Evolutionary conservation across 768 basidiomycete species (phyloP).

Genomic region (Gymnopilus junonius): DNA sequence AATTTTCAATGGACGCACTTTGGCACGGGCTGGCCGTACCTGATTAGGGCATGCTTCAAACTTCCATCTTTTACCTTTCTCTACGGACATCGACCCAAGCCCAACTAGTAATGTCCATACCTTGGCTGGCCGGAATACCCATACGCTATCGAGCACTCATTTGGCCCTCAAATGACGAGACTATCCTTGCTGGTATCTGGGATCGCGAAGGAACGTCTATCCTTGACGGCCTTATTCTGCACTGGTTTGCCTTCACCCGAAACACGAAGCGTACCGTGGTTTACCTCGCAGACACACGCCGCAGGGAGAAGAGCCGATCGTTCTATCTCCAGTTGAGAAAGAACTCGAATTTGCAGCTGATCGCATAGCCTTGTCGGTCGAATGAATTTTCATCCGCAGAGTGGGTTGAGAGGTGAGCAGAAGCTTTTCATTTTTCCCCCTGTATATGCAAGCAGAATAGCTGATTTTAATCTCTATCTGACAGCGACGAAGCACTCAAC

Average conservation of each 20-base stretch:
- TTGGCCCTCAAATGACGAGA: constrained; percentile 9
- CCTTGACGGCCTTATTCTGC: constrained; percentile 9
- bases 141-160: constrained; percentile 1
- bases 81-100: too few relatives aligned
- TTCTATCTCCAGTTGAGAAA: background rate
- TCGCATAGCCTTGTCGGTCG: constrained; percentile 11
- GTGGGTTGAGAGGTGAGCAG: constrained; percentile 8
- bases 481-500: constrained; percentile 11
- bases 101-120: too few relatives aligned
- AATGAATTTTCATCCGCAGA: constrained; percentile 12
- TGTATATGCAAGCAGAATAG: too few relatives aligned
- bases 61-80: too few relatives aligned
- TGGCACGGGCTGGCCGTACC: too few relatives aligned
- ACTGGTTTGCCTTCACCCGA: constrained; percentile 13
- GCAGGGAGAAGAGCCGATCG: background rate
- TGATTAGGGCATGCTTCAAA: too few relatives aligned
- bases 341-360: constrained; percentile 12
- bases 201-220: constrained; percentile 16
- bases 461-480: too few relatives aligned
- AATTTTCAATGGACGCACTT: too few relatives aligned
- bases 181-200: constrained; percentile 3
- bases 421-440: too few relatives aligned
- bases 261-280: constrained; percentile 10
- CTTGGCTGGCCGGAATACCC: background rate
- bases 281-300: constrained; percentile 10